Base-by-base conservation (phyloP, 805 yeast species). In the Jamesozyma lodderae region DNA sequence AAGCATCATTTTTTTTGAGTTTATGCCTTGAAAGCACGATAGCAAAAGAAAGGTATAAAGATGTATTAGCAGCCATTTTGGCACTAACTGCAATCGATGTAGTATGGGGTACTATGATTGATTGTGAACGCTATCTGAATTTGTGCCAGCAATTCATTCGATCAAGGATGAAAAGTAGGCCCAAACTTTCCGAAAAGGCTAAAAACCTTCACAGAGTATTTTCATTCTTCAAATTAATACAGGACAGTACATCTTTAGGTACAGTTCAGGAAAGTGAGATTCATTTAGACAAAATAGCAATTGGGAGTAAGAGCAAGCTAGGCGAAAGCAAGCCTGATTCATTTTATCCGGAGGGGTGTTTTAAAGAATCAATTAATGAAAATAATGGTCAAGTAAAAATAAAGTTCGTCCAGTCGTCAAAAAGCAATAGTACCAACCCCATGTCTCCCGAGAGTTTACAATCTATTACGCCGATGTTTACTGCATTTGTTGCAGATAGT, bases 21-120 rank as follows among this genome's bases (percentile, higher is more conserved):
- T 66, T 69, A 38, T 75, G 86, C 50, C 60, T 73, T 53, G 72
- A 54, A 43, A 72, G 52, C 57, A 77, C 68, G 52, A 69, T 66
- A 41, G 68, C 65, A 47, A 63, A 43, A 38, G 84, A 81, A 51
- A 81, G 81, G 54, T 85, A 86, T 58, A 85, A 86, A 53, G 95
- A 85, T 53, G 82, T 84, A 4, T 57, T 86, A 21, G 81, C 85
- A 36, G 92, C 94, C 1, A 78, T 83, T 17, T 68, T 86, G 56
- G 78, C 92, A 2, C 83, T 85, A 94, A 84, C 80, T 34, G 78
- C 88, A 6, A 82, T 86, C 36, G 95, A 86, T 61, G 79, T 84
- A 36, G 88, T 84, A 13, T 81, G 94, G 85, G 95, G 95, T 3
- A 77, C 90, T 1, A 82, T 83, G 88, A 79, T 81, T 39, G 92